A percentile compares a stretch with the other conserved stretches of the same genome.
Conservation (phyloP, 495 filamentous ascomycete species). For the Elaphomyces granulatus region DNA sequence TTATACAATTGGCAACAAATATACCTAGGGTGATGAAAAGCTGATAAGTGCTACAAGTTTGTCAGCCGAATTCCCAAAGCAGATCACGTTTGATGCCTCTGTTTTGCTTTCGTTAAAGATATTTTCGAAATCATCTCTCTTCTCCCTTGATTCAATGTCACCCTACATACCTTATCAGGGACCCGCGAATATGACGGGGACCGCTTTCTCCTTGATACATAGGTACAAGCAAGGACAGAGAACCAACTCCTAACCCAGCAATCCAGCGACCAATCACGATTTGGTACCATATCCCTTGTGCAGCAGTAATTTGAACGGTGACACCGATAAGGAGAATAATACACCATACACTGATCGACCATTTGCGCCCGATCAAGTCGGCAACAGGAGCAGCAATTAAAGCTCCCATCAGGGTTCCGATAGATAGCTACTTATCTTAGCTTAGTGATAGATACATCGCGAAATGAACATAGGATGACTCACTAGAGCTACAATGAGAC, state of each 20-base stretch:
- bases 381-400: constrained; percentile 42
- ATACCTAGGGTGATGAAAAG: constrained; percentile 81
- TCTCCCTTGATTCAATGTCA: too few relatives aligned
- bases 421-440: constrained; percentile 28
- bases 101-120: too few relatives aligned
- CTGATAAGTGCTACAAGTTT: constrained; percentile 62
- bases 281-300: constrained; percentile 37
- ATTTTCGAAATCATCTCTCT: too few relatives aligned
- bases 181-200: constrained; percentile 49
- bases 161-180: constrained; percentile 45
- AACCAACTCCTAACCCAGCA: constrained; percentile 55
- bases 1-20: constrained; percentile 65
- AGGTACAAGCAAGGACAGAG: constrained; percentile 52
- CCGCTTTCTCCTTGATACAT: constrained; percentile 63
- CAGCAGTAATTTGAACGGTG: constrained; percentile 49
- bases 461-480: constrained; percentile 1
- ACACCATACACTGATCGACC: constrained; percentile 39
- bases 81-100: too few relatives aligned
- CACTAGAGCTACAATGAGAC: constrained; percentile 38
- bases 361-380: constrained; percentile 37
- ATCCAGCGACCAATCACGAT: constrained; percentile 41
- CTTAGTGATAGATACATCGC: too few relatives aligned
- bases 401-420: constrained; percentile 55
- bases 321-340: constrained; percentile 49
- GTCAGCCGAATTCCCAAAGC: too few relatives aligned